Evolutionary conservation across 164 flowering plant genomes (phyloP), one percentile per base, ranked within the genome.

Genomic region (Vitis amurensis): DNA sequence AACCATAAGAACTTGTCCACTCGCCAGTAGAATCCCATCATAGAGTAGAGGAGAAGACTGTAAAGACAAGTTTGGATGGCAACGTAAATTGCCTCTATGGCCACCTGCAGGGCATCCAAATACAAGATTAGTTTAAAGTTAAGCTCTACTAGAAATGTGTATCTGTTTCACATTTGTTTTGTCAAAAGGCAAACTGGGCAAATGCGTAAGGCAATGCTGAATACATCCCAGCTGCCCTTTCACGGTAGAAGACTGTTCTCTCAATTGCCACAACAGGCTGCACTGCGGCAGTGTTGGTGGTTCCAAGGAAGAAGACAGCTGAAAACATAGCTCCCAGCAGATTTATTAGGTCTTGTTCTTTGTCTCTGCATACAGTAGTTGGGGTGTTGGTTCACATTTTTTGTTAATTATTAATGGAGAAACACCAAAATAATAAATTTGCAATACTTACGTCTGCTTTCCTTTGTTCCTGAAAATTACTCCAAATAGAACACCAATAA

Each of bases 181-280:
- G 16, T 52, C 5, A n/a, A n/a, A n/a, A 12, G 14, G 55, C 53
- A 77, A 82, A 85, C 87, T 76, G 85, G 27, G 85, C 77, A 74
- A 83, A 73, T 56, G 88, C 85, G 59, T 83, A 81, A 58, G 86
- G 78, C 59, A 78, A 48, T 9, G 74, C 71, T 19, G 86, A 83
- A 66, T 80, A 79, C 85, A 82, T 83, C 17, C 84, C 84, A 1
- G 85, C 87, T 16, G 85, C 87, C 61, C 78, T 76, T 63, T 85
- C 88, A 9, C 86, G 79, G 70, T 85, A 85, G 66, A 84, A 80
- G 17, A 85, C 88, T 9, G 86, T 82, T 70, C 86, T 80, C 68
- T 85, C 88, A 0, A 80, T 71, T 1, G 81, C 69, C 30, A 85
- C 82, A 30, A 83, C 70, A 6, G 85, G 23, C 67, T 59, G 72